These are phyloP conservation scores for Sarocladium strictum DNA, from an alignment of 2,329 filamentous ascomycete species.

Conservation along the genomic window DNA sequence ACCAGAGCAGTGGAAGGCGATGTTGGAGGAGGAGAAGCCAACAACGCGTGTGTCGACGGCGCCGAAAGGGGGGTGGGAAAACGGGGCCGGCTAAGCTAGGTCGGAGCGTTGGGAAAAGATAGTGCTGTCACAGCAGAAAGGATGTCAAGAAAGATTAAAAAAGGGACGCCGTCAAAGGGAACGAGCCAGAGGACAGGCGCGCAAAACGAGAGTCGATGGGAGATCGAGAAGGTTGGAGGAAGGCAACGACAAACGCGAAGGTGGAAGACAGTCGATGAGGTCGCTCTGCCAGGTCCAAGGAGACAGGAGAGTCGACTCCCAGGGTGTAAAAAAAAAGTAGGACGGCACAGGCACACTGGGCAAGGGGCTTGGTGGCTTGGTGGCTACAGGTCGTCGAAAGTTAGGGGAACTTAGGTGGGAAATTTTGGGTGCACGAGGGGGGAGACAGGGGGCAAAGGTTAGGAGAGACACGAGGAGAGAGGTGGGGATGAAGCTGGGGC, in stretches of 20 bases:
- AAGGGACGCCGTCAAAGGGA: constrained; percentile 3
- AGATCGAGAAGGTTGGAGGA: constrained; percentile 1
- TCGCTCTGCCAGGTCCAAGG: background rate
- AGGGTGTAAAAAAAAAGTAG: constrained; percentile 9
- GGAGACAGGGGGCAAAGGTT: background rate
- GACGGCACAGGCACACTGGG: background rate
- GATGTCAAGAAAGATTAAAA: constrained; percentile 8
- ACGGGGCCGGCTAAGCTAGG: constrained; percentile 7
- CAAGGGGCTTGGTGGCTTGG: background rate
- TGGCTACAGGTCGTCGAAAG: background rate
- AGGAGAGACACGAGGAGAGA: constrained; percentile 7
- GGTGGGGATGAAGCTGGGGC: background rate
- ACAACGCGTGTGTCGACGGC: constrained; percentile 28
- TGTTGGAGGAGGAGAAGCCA: constrained; percentile 11
- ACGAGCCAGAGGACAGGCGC: constrained; percentile 1
- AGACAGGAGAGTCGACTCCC: constrained; percentile 1
- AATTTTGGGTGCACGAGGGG: constrained; percentile 6
- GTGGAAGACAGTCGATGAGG: constrained; percentile 7
- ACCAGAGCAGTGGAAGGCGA: constrained; percentile 8
- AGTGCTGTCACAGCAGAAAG: constrained; percentile 6
- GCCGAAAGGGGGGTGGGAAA: constrained; percentile 18
- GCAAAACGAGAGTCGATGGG: constrained; percentile 7
- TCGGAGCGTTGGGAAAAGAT: constrained; percentile 1
- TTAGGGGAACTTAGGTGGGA: constrained; percentile 2
- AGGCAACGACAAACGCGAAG: background rate